Evolutionary conservation across 192 early-diverging fungal species (phyloP).

Genomic region (Coemansia javaensis): DNA sequence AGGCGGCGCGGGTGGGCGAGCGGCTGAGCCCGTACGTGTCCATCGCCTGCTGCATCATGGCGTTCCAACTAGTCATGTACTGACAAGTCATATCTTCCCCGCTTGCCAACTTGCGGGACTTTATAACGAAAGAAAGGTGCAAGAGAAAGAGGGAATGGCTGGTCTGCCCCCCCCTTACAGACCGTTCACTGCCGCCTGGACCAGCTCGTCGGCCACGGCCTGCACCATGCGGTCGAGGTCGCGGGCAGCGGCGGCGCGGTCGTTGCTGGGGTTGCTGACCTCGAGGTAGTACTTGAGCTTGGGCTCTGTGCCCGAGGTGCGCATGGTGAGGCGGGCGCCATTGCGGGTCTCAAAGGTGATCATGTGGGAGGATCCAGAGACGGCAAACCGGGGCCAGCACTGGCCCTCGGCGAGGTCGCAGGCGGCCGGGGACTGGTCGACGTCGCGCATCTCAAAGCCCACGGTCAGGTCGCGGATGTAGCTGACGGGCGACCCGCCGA

Average conservation of each 20-base stretch:
- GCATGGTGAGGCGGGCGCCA: slow-evolving; percentile 61
- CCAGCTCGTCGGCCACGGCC: slow-evolving; percentile 50
- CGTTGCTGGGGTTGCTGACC: slow-evolving; percentile 39
- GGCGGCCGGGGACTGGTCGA: slow-evolving; percentile 21
- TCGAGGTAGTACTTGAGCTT: slow-evolving; percentile 88
- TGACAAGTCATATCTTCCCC: slow-evolving; percentile 2
- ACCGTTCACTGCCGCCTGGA: slow-evolving; percentile 22
- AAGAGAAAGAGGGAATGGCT: background rate
- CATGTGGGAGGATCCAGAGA: slow-evolving; percentile 79
- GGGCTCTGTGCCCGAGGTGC: slow-evolving; percentile 82
- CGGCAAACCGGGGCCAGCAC: slow-evolving; percentile 63
- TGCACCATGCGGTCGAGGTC: slow-evolving; percentile 51
- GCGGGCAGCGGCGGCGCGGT: slow-evolving; percentile 46
- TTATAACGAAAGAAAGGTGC: background rate
- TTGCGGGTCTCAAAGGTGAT: slow-evolving; percentile 79
- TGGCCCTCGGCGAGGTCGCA: slow-evolving; percentile 13
- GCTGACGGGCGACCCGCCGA: slow-evolving; percentile 64
- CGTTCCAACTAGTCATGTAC: slow-evolving; percentile 58
- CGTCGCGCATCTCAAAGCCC: slow-evolving; percentile 70
- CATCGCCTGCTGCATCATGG: slow-evolving; percentile 85
- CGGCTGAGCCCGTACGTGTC: slow-evolving; percentile 93
- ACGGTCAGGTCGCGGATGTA: slow-evolving; percentile 82
- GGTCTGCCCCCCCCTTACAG: slow-evolving; percentile 16
- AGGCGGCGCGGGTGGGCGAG: slow-evolving; percentile 91
- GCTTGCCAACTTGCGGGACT: too few relatives aligned